A percentile compares a stretch with the other conserved stretches of the same genome.
Evolutionary conservation across 306 rosid genomes (phyloP).

Genomic region (Ceratonia siliqua): DNA sequence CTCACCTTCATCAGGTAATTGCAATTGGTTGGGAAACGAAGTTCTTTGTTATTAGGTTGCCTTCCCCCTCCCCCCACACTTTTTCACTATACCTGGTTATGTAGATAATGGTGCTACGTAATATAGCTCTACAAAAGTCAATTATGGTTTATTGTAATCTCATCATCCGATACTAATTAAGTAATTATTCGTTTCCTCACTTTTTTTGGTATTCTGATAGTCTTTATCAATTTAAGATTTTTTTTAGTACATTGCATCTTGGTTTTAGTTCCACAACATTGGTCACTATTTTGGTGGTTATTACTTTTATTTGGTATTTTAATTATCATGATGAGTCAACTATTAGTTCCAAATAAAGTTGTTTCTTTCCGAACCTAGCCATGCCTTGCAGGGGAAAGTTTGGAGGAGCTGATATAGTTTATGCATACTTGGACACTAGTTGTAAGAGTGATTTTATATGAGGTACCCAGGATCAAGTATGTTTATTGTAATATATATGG

Average conservation of each 20-base stretch:
- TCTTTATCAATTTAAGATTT: background rate
- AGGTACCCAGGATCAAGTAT: too few species aligned
- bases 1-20: too few species aligned
- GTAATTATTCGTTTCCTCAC: background rate
- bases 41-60: constrained; percentile 6
- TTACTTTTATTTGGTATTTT: background rate
- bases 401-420: too few species aligned
- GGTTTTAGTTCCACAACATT: constrained; percentile 13
- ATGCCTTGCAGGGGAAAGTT: constrained; percentile 76
- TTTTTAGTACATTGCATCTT: background rate
- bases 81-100: constrained; percentile 12
- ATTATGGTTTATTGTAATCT: background rate
- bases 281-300: constrained; percentile 21
- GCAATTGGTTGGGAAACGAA: background rate
- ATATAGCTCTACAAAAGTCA: background rate
- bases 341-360: constrained; percentile 11
- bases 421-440: too few species aligned
- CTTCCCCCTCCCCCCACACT: constrained; percentile 2
- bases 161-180: background rate
- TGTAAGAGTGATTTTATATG: too few species aligned
- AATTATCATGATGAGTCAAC: constrained; percentile 16
- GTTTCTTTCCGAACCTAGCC: constrained; percentile 54
- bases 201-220: background rate
- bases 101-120: constrained; percentile 10
- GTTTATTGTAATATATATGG: too few species aligned